Base-by-base conservation (phyloP, 176 grass and related monocot species). In the Poa pratensis region DNA sequence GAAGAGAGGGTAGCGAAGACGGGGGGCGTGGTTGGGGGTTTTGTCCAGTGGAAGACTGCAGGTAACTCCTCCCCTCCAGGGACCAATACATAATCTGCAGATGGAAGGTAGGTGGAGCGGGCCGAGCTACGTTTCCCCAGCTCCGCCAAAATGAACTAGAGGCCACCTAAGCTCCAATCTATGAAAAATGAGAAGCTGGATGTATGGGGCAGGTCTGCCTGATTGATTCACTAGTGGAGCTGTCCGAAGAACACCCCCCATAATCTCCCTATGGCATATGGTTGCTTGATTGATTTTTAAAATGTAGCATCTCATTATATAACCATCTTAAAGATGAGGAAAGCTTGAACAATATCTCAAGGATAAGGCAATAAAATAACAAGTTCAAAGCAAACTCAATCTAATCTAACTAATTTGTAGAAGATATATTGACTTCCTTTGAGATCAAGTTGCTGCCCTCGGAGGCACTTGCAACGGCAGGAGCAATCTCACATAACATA, bases 401-500 rank as follows among this genome's bases (percentile, higher is more conserved):
- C 26, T 64, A 64, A 64, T 64, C 61, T 7, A 64, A 64, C 61
- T 64, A 64, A 64, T 64, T 62, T 30, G 13, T 30, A 64, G 61
- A 64, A 16, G 61, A 64, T 30, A 64, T 16, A 16, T 27, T 30
- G 5, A 64, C 61, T 30, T 64, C 61, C 61, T 28, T 64, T 14
- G 61, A 63, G 60, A 7, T 64, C 61, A 63, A 63, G 61, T 64
- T 5, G 61, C 26, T 63, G 60, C 61, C 61, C 61, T 64, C 30
- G 61, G 26, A 64, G 14, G 61, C 61, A 15, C 14, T 64, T 64
- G 24, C 13, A 2, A 12, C 13, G 6, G 61, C 61, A 64, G 26
- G 61, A 30, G 61, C 12, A 16, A 64, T 64, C 26, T 64, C 61
- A 30, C 61, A 64, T 30, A 30, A 64, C 61, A 64, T 28, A 64